Base-by-base conservation (phyloP, 352 stramenopile species). In the Phytophthora pseudosyringae region DNA sequence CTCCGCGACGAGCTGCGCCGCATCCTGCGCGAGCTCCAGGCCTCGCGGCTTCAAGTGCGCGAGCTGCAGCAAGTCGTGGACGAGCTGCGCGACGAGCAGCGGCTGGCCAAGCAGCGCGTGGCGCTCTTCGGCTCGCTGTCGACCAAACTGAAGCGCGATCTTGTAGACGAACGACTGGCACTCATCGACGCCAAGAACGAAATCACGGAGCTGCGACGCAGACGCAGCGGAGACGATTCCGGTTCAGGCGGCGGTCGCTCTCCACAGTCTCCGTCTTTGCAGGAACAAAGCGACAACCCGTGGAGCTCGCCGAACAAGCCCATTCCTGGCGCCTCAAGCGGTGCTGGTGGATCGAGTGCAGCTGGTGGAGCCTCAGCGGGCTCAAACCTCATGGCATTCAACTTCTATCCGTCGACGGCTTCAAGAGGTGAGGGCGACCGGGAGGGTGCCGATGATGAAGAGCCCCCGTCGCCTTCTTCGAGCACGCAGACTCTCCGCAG, bases 141-240 rank as follows among this genome's bases (percentile, higher is more conserved):
- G 16, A 50, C 78, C 40, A 88, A 93, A 56, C 67, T 94, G 39
- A 90, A 89, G 60, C 80, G 82, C 40, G 80, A 91, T 33, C 74
- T 94, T 60, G 75, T 94, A 55, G 82, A 88, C 63, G 86, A 94
- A 65, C 78, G 83, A 49, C 69, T 93, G 29, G 83, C 83, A 8
- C 81, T 91, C 39, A 86, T 92, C 28, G 75, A 91, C 48, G 77
- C 80, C 9, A 89, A 87, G 59, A 87, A 86, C 52, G 80, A 91
- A 32, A 69, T 83, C 1, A 73, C 81, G 13, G 81, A 91, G 50
- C 35, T 90, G 52, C 75, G 78, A 35, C 64, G 54, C 41, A 67
- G 50, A 16, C 74, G 65, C 43, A 74, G 57, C 36, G 60, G 48
- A 40, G 70, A 76, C 12, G 50, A 64, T 32, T 49, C 57, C 10